phyloP scores from a whole-genome alignment of 768 basidiomycete species.

The Amanita polypyramis region DNA sequence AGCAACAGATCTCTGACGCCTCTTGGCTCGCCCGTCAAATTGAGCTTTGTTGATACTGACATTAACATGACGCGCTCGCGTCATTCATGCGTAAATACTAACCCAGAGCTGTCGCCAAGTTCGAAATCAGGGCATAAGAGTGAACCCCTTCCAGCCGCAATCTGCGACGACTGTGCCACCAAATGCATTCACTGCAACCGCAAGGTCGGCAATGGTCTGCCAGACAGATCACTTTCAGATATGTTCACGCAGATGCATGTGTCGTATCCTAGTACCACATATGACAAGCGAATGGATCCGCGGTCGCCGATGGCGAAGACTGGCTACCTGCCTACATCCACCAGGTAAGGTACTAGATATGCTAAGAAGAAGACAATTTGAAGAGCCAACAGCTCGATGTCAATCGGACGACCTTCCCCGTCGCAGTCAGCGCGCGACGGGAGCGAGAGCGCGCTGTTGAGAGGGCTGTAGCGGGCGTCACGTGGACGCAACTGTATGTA shows the following conservation, averaged over 20 bases:
- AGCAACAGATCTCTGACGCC: conserved; percentile 2
- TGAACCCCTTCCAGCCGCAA: not conserved
- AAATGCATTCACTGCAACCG: not conserved
- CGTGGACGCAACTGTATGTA: not conserved
- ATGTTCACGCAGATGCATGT: conserved; percentile 3
- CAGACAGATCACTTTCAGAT: conserved; percentile 10
- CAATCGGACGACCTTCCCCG: conserved; percentile 13
- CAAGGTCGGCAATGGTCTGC: not conserved
- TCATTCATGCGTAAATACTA: not conserved
- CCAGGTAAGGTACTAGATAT: not conserved
- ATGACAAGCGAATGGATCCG: conserved; percentile 8
- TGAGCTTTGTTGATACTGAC: not conserved
- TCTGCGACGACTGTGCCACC: not conserved
- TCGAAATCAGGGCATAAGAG: too few species aligned
- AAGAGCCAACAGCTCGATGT: conserved; percentile 1
- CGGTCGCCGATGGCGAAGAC: conserved; percentile 9
- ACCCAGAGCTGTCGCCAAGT: not conserved
- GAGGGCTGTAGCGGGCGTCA: not conserved
- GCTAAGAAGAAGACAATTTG: not conserved
- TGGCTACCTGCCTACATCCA: not conserved
- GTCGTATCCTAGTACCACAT: not conserved
- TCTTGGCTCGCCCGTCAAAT: not conserved
- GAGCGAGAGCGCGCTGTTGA: conserved; percentile 1
- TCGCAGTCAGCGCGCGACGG: not conserved
- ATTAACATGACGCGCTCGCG: not conserved